phyloP scores from a whole-genome alignment of 1,139 yeast species.

The Hemisphaericaspora subhashii region DNA sequence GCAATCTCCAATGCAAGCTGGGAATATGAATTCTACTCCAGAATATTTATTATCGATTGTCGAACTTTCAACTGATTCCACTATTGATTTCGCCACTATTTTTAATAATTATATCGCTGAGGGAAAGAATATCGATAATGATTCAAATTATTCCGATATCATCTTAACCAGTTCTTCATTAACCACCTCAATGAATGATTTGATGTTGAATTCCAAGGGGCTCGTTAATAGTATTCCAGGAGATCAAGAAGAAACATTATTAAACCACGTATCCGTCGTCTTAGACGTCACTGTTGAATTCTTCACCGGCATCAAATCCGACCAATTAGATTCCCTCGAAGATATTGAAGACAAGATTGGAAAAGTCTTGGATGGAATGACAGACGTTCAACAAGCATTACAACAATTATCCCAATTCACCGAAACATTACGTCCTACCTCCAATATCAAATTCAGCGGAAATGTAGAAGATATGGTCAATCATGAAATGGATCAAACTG shows the following conservation, averaged over 20 bases:
- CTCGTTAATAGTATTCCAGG: constrained; percentile 54
- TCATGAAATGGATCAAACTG: constrained; percentile 70
- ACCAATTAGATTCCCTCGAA: constrained; percentile 45
- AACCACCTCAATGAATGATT: constrained; percentile 63
- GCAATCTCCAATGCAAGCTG: constrained; percentile 80
- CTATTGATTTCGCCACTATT: constrained; percentile 79
- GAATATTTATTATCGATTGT: constrained; percentile 67
- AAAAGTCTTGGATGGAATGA: constrained; percentile 70
- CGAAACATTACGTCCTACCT: constrained; percentile 52
- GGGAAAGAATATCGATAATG: constrained; percentile 67
- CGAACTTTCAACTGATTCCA: constrained; percentile 70
- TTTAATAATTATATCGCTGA: constrained; percentile 80
- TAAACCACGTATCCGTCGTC: constrained; percentile 52
- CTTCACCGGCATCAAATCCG: constrained; percentile 60
- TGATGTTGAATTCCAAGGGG: constrained; percentile 72
- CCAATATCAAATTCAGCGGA: constrained; percentile 45
- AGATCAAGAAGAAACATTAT: constrained; percentile 54
- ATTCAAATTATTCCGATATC: constrained; percentile 52
- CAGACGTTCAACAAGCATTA: constrained; percentile 69
- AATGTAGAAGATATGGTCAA: constrained; percentile 73
- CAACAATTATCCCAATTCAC: constrained; percentile 58
- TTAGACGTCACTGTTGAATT: constrained; percentile 65
- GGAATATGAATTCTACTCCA: constrained; percentile 77
- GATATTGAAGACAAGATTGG: constrained; percentile 74
- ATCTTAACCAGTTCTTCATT: constrained; percentile 69